These are phyloP conservation scores for Cucumis melo DNA, from an alignment of 306 rosid species.

Conservation along the genomic window DNA sequence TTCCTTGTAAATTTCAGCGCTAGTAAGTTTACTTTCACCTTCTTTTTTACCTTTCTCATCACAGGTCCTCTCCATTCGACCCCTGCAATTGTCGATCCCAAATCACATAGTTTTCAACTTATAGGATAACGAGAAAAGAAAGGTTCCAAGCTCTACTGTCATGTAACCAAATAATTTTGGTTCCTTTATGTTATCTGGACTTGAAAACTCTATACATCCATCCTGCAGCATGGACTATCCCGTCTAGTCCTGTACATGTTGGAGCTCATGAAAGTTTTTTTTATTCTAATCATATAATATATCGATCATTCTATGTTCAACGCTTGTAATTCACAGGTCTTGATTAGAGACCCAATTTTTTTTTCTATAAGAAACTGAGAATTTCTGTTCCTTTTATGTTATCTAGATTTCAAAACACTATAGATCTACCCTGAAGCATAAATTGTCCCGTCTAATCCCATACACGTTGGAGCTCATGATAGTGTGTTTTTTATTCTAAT, in stretches of 20 bases:
- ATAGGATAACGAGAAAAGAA: background rate
- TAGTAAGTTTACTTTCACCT: conserved; percentile 13
- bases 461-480: background rate
- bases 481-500: too few species aligned
- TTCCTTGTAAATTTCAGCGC: conserved; percentile 12
- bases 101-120: background rate
- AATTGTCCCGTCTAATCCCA: background rate
- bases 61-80: conserved; percentile 30
- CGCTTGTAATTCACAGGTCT: background rate
- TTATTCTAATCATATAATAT: background rate
- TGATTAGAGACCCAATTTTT: background rate
- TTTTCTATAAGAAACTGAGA: background rate
- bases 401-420: background rate
- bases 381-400: background rate
- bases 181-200: background rate
- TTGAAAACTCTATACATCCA: background rate
- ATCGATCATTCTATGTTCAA: background rate
- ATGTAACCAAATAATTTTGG: background rate
- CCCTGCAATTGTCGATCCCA: conserved; percentile 17
- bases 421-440: background rate
- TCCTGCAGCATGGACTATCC: background rate
- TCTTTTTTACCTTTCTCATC: conserved; percentile 10
- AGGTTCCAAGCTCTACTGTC: background rate
- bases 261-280: background rate
- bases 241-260: background rate